phyloP scores from a whole-genome alignment of 345 rosid species.

The Gynandropsis gynandra region DNA sequence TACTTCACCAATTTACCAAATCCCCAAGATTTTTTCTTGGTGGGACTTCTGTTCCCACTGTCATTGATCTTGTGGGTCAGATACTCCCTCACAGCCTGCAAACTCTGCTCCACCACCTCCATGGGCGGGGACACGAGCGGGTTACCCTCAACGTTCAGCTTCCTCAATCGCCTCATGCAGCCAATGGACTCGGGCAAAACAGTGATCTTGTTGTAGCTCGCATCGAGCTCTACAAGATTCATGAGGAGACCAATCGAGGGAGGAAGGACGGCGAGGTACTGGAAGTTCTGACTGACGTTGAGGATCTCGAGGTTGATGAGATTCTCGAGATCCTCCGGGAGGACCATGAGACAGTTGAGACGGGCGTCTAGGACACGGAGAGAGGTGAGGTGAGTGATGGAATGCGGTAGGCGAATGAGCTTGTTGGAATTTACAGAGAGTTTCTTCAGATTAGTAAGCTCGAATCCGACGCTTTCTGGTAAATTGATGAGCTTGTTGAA shows the following conservation, averaged over 20 bases:
- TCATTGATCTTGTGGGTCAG: slow-evolving; percentile 55
- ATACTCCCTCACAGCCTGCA: slow-evolving; percentile 56
- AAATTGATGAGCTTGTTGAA: slow-evolving; percentile 72
- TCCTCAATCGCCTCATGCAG: slow-evolving; percentile 58
- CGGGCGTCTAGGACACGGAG: slow-evolving; percentile 58
- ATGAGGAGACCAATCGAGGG: slow-evolving; percentile 62
- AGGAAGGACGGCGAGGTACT: slow-evolving; percentile 48
- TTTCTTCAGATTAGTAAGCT: slow-evolving; percentile 58
- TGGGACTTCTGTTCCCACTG: slow-evolving; percentile 18
- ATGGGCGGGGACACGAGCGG: slow-evolving; percentile 64
- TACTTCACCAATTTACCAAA: slow-evolving; percentile 49
- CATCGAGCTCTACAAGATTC: slow-evolving; percentile 67
- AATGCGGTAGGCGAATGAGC: slow-evolving; percentile 50
- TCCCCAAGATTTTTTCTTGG: slow-evolving; percentile 67
- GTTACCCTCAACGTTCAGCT: slow-evolving; percentile 72
- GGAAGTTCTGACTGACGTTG: slow-evolving; percentile 83
- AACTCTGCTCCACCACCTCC: slow-evolving; percentile 59
- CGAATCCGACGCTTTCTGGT: slow-evolving; percentile 68
- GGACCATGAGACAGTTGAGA: slow-evolving; percentile 64
- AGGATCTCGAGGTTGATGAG: slow-evolving; percentile 61
- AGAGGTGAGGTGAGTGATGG: slow-evolving; percentile 58
- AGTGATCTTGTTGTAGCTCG: slow-evolving; percentile 67
- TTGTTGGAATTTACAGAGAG: slow-evolving; percentile 73
- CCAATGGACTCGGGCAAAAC: slow-evolving; percentile 67
- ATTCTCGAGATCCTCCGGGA: slow-evolving; percentile 74